phyloP scores from a whole-genome alignment of 169 alveolate genomes.

The Amoebophrya sp. region DNA sequence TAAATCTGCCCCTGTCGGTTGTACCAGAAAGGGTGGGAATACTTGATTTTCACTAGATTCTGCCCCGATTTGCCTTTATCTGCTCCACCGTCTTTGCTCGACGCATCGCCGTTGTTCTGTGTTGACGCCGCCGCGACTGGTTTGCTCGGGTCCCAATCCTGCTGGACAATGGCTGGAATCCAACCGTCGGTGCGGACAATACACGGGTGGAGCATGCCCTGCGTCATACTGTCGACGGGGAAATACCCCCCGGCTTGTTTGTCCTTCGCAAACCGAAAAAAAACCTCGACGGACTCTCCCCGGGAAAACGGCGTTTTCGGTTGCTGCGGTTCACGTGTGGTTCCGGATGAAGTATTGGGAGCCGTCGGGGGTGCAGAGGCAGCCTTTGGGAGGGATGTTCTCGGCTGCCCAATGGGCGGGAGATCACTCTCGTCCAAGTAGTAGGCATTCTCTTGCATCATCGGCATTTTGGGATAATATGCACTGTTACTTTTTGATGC shows the following conservation, averaged over 20 bases:
- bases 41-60: background rate
- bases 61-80: too few species aligned
- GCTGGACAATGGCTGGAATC: background rate
- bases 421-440: too few species aligned
- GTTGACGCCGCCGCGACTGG: too few species aligned
- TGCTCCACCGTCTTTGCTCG: too few species aligned
- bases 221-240: background rate
- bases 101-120: too few species aligned
- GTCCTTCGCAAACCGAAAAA: background rate
- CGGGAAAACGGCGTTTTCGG: too few species aligned
- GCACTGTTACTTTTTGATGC: background rate
- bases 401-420: too few species aligned
- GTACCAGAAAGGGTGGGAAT: background rate
- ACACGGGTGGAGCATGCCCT: background rate
- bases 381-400: too few species aligned
- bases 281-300: background rate
- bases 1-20: constrained; percentile 11
- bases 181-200: background rate
- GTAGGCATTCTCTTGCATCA: background rate
- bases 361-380: too few species aligned
- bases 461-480: background rate
- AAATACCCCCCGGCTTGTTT: background rate
- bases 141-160: background rate
- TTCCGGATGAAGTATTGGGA: too few species aligned
- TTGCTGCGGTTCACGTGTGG: too few species aligned